Conservation (phyloP, 2,329 filamentous ascomycete species). For the Cyphellophora attinorum region DNA sequence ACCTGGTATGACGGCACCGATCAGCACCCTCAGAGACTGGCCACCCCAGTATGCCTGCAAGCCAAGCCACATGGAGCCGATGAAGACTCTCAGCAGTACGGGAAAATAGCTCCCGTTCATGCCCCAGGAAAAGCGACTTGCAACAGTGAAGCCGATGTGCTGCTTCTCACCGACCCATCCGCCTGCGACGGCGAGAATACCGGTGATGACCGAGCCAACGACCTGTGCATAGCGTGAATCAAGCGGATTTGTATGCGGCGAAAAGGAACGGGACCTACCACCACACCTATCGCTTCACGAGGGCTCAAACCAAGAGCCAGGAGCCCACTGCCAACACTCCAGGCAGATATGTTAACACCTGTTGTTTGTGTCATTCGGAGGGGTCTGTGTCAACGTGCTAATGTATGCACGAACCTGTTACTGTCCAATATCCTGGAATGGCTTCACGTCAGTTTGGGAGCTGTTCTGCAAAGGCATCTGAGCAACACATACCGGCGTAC, state of each 20-base stretch:
- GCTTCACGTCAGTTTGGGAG: conserved; percentile 4
- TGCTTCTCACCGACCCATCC: neutral
- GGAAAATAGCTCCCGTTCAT: conserved; percentile 1
- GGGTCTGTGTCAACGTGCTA: neutral
- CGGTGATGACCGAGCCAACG: neutral
- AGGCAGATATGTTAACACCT: too few relatives aligned
- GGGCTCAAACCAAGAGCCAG: neutral
- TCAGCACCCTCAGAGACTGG: conserved; percentile 1
- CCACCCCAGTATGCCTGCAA: neutral
- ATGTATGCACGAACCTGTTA: conserved; percentile 21
- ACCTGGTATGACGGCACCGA: conserved; percentile 12
- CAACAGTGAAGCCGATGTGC: neutral
- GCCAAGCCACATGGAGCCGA: neutral
- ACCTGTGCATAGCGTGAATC: neutral
- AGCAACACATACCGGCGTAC: too few relatives aligned
- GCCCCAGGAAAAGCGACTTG: neutral
- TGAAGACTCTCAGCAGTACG: neutral
- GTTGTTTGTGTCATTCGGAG: conserved; percentile 5
- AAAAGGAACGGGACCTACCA: neutral
- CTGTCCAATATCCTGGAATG: conserved; percentile 21
- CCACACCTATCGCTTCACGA: neutral
- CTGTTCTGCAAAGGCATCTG: too few relatives aligned
- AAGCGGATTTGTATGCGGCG: too few relatives aligned
- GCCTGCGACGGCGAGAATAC: neutral
- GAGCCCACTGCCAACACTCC: neutral